Base-by-base conservation (phyloP, 176 grass and related monocot genomes). In the Oryza brachyantha region DNA sequence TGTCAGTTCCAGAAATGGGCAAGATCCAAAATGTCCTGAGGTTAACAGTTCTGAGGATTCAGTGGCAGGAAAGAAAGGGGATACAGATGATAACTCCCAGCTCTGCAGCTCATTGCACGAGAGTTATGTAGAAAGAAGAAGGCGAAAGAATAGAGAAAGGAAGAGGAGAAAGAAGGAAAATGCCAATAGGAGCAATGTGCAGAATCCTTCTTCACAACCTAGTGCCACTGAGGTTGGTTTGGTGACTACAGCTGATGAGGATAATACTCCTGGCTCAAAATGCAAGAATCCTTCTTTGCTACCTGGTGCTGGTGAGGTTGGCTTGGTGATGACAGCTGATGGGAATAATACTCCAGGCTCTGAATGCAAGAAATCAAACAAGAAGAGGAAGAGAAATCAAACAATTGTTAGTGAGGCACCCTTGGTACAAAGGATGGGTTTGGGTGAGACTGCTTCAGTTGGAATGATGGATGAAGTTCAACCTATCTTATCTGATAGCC, bases 41-140 rank as follows among this genome's bases (percentile, higher is more conserved):
- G 39, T 37, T 64, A 71, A 77, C 38, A 62, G 14, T 71, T 21
- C 55, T 24, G 37, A 45, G 45, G 64, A 58, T 80, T 80, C n/a
- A 31, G 40, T 84, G 25, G 31, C 50, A 32, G 54, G 31, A 58
- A 42, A 54, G 14, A 46, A 67, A 16, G 57, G 13, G 28, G 58
- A 42, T 42, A 61, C 61, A 2, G 39, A 48, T n/a, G 37, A 48
- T n/a, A 45, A 50, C 28, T 37, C 63, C 17, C 25, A 63, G 41
- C 42, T 67, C 42, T 28, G 22, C 4, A 3, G 54, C 39, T 62
- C 41, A 0, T 64, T 78, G 66, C 57, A 64, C 34, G 75, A 55
- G 25, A 38, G 8, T 35, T 32, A 17, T 32, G 67, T 4, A 21
- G 59, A 12, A 43, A 57, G 59, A 72, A 85, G 79, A 28, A 72